phyloP scores from a whole-genome alignment of 2,329 filamentous ascomycete species.

The Metarhizium anisopliae region DNA sequence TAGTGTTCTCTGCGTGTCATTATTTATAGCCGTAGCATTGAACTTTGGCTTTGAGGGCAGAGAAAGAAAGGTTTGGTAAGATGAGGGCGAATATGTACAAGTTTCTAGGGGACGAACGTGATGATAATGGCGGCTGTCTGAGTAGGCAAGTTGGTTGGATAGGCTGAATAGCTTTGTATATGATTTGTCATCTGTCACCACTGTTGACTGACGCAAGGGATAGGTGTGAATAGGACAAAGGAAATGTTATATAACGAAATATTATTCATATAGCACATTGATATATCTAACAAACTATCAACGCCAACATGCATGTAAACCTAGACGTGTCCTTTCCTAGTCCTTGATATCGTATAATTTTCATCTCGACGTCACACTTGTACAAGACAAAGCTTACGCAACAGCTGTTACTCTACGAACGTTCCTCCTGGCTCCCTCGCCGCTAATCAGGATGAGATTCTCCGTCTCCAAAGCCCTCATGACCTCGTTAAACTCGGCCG shows the following conservation, averaged over 20 bases:
- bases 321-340: background rate
- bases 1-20: slow-evolving; percentile 60
- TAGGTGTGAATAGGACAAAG: background rate
- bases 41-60: slow-evolving; percentile 76
- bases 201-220: background rate
- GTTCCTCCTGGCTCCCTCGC: slow-evolving; percentile 75
- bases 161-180: background rate
- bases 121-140: background rate
- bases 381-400: slow-evolving; percentile 15
- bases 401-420: slow-evolving; percentile 64
- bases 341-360: background rate
- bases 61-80: slow-evolving; percentile 46
- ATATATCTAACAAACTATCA: background rate
- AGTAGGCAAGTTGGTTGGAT: background rate
- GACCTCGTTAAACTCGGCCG: slow-evolving; percentile 72
- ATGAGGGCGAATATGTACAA: background rate
- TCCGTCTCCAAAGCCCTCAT: slow-evolving; percentile 76
- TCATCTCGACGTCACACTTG: background rate
- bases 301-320: slow-evolving; percentile 4
- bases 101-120: background rate
- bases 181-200: background rate
- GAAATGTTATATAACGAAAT: background rate
- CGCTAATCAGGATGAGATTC: slow-evolving; percentile 68
- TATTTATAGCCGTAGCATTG: slow-evolving; percentile 65
- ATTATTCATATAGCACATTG: background rate